Base-by-base conservation (phyloP, 306 rosid genomes). In the Quillaja saponaria region DNA sequence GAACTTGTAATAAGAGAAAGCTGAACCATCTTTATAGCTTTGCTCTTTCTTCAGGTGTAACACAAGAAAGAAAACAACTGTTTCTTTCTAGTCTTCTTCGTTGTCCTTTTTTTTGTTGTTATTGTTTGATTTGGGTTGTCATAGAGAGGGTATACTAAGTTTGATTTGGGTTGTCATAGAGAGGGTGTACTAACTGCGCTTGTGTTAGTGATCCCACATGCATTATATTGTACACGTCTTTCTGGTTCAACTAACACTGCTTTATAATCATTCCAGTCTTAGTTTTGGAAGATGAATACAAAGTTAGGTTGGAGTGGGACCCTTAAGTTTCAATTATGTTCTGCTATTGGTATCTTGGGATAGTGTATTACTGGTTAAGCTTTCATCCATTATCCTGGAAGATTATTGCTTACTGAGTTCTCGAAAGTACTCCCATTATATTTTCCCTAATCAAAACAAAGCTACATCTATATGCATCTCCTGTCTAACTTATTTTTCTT, bases 261-360 rank as follows among this genome's bases (percentile, higher is more conserved):
- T 49, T 49, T 42, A 17, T 13, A 62, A 41, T 48, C 13, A 52
- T 58, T 59, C n/a, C 20, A 4, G 58, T 48, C n/a, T 48, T 17
- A 5, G 15, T 56, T 50, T 64, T 76, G 57, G 61, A 37, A 37
- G 58, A 45, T 61, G 28, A 34, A 34, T 34, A 35, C 46, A 6
- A 35, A 17, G 46, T 34, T 17, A 55, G 28, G 10, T 15, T 2
- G 31, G 31, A 25, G 34, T 18, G 31, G 45, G 55, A 55, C 25
- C 47, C 66, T 18, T 33, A 31, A 25, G 45, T 34, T 59, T 70
- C 34, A 13, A 21, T 50, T 41, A 4, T 17, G 71, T 51, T 51
- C 61, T 48, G 17, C 39, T 34, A 47, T 59, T 42, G 41, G 19
- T 55, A 12, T 25, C 13, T 20, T 45, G 49, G 49, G 35, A 61